Base-by-base conservation (phyloP, 2,329 filamentous ascomycete genomes). In the Colletotrichum cuscutae region DNA sequence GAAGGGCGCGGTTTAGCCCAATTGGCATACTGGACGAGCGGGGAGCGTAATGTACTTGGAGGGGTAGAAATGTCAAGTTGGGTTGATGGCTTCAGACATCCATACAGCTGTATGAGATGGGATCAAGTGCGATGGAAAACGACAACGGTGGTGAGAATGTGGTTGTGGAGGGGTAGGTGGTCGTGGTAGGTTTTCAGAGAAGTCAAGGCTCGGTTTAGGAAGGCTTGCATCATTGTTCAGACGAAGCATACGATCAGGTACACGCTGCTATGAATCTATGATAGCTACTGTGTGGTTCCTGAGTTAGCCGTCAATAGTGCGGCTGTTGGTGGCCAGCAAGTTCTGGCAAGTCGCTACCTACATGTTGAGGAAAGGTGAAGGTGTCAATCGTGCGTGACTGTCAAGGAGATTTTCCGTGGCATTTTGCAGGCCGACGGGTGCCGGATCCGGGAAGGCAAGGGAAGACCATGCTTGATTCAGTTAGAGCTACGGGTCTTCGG, bases 361-460 rank as follows among this genome's bases (percentile, higher is more conserved):
- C 30, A 32, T 9, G n/a, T 8, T 5, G 19, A 24, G 46, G 24
- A 24, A n/a, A 11, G 28, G 37, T 42, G 22, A 30, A 37, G 4
- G 58, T 35, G n/a, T 22, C 4, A 61, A 6, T 15, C 32, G 57
- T 24, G n/a, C 32, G 57, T 24, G n/a, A 37, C 57, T 13, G 42
- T 19, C 63, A 65, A 30, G 32, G 64, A 61, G 22, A 49, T n/a
- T 49, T 49, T 7, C 37, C 37, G 11, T 42, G 64, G 54, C 49
- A 26, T 11, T 32, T 46, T 32, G 53, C 19, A 59, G 37, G 7
- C 24, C 60, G 53, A 58, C 53, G 53, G 61, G 49, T 49, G 32
- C 62, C 62, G 46, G 63, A 71, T 71, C 46, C 49, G 62, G 68
- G 56, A 66, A 53, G 57, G 24, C 58, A 63, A 58, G 69, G 65